Percentiles rank a stretch among this genome's conserved stretches.
phyloP scores from a whole-genome alignment of 768 basidiomycete species.

The Antrodiella citrinella region DNA sequence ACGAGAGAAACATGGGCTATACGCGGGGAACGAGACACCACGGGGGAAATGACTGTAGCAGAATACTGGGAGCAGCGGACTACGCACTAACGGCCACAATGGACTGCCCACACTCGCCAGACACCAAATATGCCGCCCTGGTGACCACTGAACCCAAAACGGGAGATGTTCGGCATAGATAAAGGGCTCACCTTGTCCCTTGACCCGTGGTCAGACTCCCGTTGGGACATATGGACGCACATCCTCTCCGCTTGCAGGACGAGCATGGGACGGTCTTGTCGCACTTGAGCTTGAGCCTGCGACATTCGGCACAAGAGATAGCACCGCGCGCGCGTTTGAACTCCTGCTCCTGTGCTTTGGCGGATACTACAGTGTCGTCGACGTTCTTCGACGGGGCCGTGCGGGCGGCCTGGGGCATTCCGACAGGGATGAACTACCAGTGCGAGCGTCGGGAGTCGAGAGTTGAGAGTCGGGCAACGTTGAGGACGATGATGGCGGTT shows the following conservation, averaged over 20 bases:
- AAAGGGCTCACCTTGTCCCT: conserved; percentile 53
- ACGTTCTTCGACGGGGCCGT: conserved; percentile 8
- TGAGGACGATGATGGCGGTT: not conserved
- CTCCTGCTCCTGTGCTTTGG: conserved; percentile 44
- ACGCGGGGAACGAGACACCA: too few relatives aligned
- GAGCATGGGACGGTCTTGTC: conserved; percentile 57
- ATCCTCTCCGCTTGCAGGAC: conserved; percentile 62
- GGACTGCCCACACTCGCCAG: too few relatives aligned
- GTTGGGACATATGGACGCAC: conserved; percentile 72
- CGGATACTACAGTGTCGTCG: conserved; percentile 17
- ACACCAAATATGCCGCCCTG: too few relatives aligned
- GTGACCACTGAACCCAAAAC: too few relatives aligned
- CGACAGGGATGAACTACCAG: conserved; percentile 9
- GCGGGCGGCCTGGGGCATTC: conserved; percentile 18
- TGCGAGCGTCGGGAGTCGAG: not conserved
- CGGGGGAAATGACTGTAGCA: too few relatives aligned
- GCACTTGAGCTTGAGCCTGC: conserved; percentile 34
- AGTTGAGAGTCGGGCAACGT: not conserved
- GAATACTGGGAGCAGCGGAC: too few relatives aligned
- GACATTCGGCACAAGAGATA: conserved; percentile 75
- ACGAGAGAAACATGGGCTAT: too few relatives aligned
- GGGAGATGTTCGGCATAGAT: not conserved
- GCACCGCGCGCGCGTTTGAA: conserved; percentile 65
- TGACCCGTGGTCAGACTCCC: conserved; percentile 72
- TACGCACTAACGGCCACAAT: too few relatives aligned